Conservation (phyloP, 139 green algal genomes). For the Desmodesmus armatus region DNA sequence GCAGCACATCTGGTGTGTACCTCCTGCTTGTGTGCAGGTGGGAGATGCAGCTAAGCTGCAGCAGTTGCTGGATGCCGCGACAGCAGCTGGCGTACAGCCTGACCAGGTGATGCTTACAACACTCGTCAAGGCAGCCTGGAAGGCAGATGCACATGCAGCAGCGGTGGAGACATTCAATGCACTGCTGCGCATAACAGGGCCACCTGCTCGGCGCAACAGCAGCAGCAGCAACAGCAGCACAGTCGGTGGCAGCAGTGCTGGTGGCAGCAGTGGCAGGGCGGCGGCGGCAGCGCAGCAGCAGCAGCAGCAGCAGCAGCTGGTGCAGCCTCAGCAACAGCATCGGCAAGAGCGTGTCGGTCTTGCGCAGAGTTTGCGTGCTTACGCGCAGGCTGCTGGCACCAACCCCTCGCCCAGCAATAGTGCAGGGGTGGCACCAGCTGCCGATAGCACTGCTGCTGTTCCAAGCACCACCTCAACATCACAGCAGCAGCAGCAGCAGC, state of each 20-base stretch:
- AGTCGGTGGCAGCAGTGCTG: not conserved
- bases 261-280: not conserved
- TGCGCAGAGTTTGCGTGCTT: no score
- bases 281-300: not conserved
- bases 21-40: no score
- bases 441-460: not conserved
- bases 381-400: no score
- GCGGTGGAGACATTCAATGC: constrained; percentile 63
- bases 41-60: not conserved
- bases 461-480: not conserved
- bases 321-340: not conserved
- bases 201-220: not conserved
- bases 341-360: no score
- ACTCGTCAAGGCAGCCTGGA: constrained; percentile 54
- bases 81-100: constrained; percentile 47
- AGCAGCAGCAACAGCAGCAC: not conserved
- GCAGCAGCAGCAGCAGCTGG: not conserved
- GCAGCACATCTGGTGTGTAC: no score
- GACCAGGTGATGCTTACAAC: constrained; percentile 62
- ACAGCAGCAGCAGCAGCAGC: not conserved
- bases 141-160: constrained; percentile 26
- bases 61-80: constrained; percentile 47
- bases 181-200: constrained; percentile 28
- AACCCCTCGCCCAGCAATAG: no score
- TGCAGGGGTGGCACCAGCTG: no score